Evolutionary conservation across 345 rosid genomes (phyloP).

Genomic region (Lenwebbia sp.): DNA sequence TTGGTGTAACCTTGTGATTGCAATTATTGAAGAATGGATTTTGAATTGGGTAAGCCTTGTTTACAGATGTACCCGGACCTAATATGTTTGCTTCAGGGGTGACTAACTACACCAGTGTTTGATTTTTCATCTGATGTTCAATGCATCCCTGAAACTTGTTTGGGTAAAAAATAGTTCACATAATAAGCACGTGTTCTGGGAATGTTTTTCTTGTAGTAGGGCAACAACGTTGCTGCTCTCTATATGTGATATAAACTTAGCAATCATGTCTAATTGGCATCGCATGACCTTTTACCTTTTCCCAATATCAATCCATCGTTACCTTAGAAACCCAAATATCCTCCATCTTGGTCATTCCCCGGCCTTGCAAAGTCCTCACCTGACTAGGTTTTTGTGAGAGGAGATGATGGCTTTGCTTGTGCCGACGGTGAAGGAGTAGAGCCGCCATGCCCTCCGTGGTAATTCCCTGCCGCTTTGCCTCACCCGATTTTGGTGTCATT

Average conservation of each 20-base stretch:
- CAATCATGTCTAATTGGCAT: background rate
- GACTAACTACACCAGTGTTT: background rate
- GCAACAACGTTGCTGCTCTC: background rate
- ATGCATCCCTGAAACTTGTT: background rate
- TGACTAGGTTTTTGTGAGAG: background rate
- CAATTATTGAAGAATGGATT: background rate
- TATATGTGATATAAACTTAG: background rate
- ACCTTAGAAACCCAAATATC: background rate
- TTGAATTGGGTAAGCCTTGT: background rate
- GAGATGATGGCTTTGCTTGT: background rate
- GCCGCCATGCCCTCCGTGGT: background rate
- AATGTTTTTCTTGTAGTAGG: background rate
- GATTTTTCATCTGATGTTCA: background rate
- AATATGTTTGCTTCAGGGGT: background rate
- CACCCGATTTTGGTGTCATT: background rate
- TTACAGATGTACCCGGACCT: background rate
- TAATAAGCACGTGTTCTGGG: background rate
- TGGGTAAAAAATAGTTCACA: background rate
- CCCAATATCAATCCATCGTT: background rate
- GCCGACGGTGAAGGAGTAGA: background rate
- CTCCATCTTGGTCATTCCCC: background rate
- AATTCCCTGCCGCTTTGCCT: background rate
- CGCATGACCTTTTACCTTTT: background rate
- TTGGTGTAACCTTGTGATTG: background rate
- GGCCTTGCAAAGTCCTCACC: background rate